Evolutionary conservation across 305 asterid genomes (phyloP).

Genomic region (Stenogyne calaminthoides): DNA sequence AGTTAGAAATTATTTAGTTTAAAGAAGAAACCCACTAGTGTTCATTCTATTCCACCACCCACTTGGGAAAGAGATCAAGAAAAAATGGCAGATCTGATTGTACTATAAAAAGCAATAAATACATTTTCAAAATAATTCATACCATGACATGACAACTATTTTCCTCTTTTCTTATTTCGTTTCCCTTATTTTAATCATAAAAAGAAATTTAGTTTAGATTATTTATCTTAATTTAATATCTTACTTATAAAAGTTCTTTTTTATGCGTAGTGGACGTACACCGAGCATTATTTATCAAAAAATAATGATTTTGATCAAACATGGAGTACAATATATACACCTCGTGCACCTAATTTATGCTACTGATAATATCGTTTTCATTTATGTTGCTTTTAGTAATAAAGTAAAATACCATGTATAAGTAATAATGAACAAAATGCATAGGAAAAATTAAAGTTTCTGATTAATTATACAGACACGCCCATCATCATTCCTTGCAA

Average conservation of each 20-base stretch:
- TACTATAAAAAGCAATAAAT: too few species aligned
- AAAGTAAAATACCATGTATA: neutral
- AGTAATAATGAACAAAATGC: too few species aligned
- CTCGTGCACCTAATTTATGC: too few species aligned
- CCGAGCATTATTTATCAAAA: too few species aligned
- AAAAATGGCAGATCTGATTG: too few species aligned
- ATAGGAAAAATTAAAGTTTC: neutral
- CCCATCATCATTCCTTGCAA: neutral
- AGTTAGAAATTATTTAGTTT: slow-evolving; percentile 4
- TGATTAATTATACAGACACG: neutral
- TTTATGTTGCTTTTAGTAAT: neutral
- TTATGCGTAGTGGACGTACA: too few species aligned
- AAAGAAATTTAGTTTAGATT: neutral
- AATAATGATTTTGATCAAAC: too few species aligned
- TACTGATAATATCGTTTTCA: neutral
- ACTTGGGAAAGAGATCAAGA: slow-evolving; percentile 8
- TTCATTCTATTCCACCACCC: slow-evolving; percentile 18
- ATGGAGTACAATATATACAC: too few species aligned
- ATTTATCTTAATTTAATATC: too few species aligned
- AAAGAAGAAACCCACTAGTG: neutral
- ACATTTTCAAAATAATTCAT: too few species aligned
- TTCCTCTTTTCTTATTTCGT: neutral
- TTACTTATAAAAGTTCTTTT: too few species aligned
- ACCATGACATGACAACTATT: too few species aligned
- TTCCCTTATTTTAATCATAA: neutral